Evolutionary conservation across 306 rosid species (phyloP).

Genomic region (Lagenaria siceraria): DNA sequence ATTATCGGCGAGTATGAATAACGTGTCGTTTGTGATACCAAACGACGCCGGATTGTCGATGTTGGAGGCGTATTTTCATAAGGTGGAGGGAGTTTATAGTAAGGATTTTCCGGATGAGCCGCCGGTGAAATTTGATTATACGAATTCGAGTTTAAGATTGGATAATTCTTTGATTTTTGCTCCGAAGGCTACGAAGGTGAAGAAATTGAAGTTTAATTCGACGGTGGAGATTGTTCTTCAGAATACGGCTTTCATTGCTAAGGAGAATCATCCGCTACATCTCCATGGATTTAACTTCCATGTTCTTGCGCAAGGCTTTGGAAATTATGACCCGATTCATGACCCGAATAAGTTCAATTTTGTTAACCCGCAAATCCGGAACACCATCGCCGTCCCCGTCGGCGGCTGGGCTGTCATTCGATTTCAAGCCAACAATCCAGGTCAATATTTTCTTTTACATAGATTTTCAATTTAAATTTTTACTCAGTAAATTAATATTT

Average conservation of each 20-base stretch:
- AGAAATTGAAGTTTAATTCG: constrained; percentile 41
- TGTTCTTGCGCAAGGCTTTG: constrained; percentile 60
- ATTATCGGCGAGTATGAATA: constrained; percentile 55
- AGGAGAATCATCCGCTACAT: constrained; percentile 51
- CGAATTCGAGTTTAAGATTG: not conserved
- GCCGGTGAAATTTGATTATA: constrained; percentile 23
- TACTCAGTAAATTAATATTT: too few relatives aligned
- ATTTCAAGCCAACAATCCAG: constrained; percentile 34
- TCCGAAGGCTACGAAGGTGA: constrained; percentile 37
- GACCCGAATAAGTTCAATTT: constrained; percentile 32
- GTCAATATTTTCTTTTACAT: not conserved
- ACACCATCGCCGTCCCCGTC: constrained; percentile 45
- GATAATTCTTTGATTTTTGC: constrained; percentile 17
- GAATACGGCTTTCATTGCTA: constrained; percentile 17
- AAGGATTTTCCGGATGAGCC: constrained; percentile 38
- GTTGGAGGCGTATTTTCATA: constrained; percentile 28
- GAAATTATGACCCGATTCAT: constrained; percentile 20
- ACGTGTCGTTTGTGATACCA: constrained; percentile 47
- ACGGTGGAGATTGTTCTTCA: constrained; percentile 46
- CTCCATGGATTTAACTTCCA: constrained; percentile 52
- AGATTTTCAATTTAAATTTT: too few relatives aligned
- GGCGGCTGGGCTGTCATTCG: constrained; percentile 59
- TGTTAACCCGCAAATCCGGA: constrained; percentile 38
- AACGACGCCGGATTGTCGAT: constrained; percentile 14
- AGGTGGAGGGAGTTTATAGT: constrained; percentile 27